A percentile compares a stretch with the other conserved stretches of the same genome.
phyloP scores from a whole-genome alignment of 306 rosid species.

The Dicorynia guianensis region DNA sequence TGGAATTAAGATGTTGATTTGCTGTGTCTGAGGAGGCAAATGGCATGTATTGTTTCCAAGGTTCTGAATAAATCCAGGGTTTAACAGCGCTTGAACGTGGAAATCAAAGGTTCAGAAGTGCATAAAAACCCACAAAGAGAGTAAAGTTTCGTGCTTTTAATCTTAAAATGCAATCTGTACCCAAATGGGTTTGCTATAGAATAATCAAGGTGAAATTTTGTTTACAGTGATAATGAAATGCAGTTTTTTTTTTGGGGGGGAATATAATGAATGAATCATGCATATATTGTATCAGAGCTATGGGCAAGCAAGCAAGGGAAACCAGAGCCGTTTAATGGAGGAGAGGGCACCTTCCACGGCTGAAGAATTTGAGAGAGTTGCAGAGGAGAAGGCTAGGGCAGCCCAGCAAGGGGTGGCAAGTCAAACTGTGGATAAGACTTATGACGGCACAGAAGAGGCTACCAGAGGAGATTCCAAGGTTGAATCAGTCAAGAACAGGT shows the following conservation, averaged over 20 bases:
- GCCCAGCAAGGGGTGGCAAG: slow-evolving; percentile 38
- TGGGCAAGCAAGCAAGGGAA: slow-evolving; percentile 43
- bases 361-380: slow-evolving; percentile 51
- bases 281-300: slow-evolving; percentile 38
- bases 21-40: slow-evolving; percentile 13
- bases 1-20: slow-evolving; percentile 1
- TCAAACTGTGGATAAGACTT: slow-evolving; percentile 38
- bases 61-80: slow-evolving; percentile 4
- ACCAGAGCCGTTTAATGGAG: slow-evolving; percentile 35
- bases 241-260: background rate
- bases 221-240: background rate
- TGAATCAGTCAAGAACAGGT: slow-evolving; percentile 42
- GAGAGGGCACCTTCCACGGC: slow-evolving; percentile 63
- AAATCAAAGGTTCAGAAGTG: slow-evolving; percentile 11
- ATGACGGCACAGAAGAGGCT: slow-evolving; percentile 46
- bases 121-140: slow-evolving; percentile 31
- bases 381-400: slow-evolving; percentile 50
- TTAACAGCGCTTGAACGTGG: slow-evolving; percentile 15
- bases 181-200: slow-evolving; percentile 30
- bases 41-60: background rate
- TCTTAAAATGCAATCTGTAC: slow-evolving; percentile 4
- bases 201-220: background rate
- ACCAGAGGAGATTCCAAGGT: slow-evolving; percentile 7
- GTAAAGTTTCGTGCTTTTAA: background rate
- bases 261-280: slow-evolving; percentile 33